A percentile compares a stretch with the other conserved stretches of the same genome.
Evolutionary conservation across 345 rosid species (phyloP).

Genomic region (Populus davidiana): DNA sequence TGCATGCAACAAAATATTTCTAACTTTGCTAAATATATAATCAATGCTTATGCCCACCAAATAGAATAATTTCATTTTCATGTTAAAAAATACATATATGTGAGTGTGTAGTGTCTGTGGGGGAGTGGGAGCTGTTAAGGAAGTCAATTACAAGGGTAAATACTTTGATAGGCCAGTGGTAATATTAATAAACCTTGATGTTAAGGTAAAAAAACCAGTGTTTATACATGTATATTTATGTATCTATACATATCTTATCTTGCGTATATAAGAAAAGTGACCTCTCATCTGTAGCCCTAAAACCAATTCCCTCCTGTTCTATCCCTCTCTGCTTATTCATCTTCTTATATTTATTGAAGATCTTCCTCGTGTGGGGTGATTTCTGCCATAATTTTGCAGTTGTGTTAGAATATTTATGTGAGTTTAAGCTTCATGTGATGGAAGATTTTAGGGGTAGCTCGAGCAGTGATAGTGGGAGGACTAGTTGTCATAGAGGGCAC

Average conservation of each 20-base stretch:
- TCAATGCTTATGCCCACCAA: not conserved
- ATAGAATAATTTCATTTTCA: not conserved
- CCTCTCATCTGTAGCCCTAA: conserved; percentile 18
- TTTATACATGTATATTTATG: not conserved
- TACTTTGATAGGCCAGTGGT: too few relatives aligned
- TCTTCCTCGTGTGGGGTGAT: not conserved
- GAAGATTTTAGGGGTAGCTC: conserved; percentile 18
- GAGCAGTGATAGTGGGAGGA: conserved; percentile 40
- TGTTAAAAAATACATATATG: not conserved
- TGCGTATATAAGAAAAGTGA: conserved; percentile 5
- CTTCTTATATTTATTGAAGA: not conserved
- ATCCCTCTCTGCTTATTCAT: not conserved
- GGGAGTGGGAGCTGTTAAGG: not conserved
- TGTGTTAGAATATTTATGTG: not conserved
- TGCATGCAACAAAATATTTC: conserved; percentile 10
- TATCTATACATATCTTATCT: not conserved
- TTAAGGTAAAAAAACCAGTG: not conserved
- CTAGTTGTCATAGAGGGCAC: conserved; percentile 55
- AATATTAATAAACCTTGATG: not conserved
- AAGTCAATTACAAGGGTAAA: not conserved
- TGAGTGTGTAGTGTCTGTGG: not conserved
- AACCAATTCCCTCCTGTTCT: conserved; percentile 3
- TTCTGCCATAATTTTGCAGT: not conserved
- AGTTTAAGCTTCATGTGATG: not conserved
- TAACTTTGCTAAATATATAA: not conserved